These are phyloP conservation scores for Backusella tuberculispora DNA, from an alignment of 192 early-diverging fungal species.

Conservation along the genomic window DNA sequence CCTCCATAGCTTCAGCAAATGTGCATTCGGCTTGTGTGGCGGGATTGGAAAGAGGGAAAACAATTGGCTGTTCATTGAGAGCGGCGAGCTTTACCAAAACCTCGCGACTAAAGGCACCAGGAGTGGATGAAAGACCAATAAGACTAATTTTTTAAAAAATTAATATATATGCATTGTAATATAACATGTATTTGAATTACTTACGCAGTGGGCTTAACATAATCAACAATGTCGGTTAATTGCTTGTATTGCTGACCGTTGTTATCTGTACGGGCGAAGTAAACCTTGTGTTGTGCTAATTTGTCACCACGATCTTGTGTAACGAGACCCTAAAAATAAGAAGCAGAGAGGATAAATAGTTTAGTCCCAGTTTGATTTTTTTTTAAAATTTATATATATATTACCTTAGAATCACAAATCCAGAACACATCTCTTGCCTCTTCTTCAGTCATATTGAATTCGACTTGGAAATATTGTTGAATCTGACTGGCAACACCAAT, in stretches of 20 bases:
- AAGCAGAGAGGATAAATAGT: background rate
- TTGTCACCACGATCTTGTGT: slow-evolving; percentile 88
- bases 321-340: slow-evolving; percentile 66
- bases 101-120: slow-evolving; percentile 76
- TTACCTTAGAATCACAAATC: slow-evolving; percentile 84
- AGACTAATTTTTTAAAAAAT: slow-evolving; percentile 38
- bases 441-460: slow-evolving; percentile 74
- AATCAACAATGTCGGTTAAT: slow-evolving; percentile 78
- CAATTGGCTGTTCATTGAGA: slow-evolving; percentile 83
- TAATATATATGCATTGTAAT: background rate
- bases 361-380: background rate
- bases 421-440: slow-evolving; percentile 75
- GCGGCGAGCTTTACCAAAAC: slow-evolving; percentile 76
- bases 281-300: slow-evolving; percentile 79
- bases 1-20: slow-evolving; percentile 88
- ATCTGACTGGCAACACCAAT: slow-evolving; percentile 95
- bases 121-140: slow-evolving; percentile 85
- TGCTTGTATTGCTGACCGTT: slow-evolving; percentile 71
- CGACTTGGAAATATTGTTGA: slow-evolving; percentile 76
- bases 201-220: slow-evolving; percentile 82
- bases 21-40: slow-evolving; percentile 92
- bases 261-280: slow-evolving; percentile 90
- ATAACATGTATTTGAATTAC: background rate
- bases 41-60: slow-evolving; percentile 94
- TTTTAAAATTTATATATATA: background rate